Percentiles rank a stretch among this genome's conserved stretches.
These are phyloP conservation scores for Nannizzia gypsea DNA, from an alignment of 2,329 filamentous ascomycete species.

Conservation along the genomic window DNA sequence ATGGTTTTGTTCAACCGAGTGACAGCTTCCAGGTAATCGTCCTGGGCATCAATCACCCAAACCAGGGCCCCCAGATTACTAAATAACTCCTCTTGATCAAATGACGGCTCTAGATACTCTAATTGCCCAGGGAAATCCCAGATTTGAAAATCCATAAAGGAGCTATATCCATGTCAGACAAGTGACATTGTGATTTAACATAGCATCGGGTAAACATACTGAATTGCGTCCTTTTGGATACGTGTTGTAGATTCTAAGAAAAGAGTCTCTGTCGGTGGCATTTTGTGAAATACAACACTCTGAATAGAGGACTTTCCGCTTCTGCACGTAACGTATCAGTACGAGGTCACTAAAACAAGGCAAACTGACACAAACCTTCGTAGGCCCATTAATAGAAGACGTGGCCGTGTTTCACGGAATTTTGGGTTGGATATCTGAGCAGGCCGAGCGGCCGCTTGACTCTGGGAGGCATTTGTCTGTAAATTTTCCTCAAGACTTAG, in stretches of 20 bases:
- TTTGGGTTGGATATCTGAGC: constrained; percentile 28
- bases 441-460: constrained; percentile 18
- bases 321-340: constrained; percentile 38
- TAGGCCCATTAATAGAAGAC: constrained; percentile 87
- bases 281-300: constrained; percentile 97
- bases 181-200: neutral
- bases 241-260: constrained; percentile 91
- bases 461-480: constrained; percentile 21
- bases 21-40: constrained; percentile 91
- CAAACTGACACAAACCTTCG: constrained; percentile 54
- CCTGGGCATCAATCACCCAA: constrained; percentile 97
- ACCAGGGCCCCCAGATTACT: constrained; percentile 87
- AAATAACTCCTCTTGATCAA: constrained; percentile 89
- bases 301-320: constrained; percentile 98
- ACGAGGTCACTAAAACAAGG: neutral
- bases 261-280: constrained; percentile 87
- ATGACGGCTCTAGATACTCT: constrained; percentile 78
- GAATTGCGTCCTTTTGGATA: constrained; percentile 89
- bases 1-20: constrained; percentile 79
- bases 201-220: constrained; percentile 47
- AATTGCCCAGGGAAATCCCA: constrained; percentile 96
- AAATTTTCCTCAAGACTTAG: constrained; percentile 26
- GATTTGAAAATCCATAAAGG: constrained; percentile 98
- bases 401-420: constrained; percentile 57
- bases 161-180: constrained; percentile 42